Evolutionary conservation across 1,139 yeast species (phyloP), one percentile per base, ranked within the genome.

Genomic region (Wickerhamomyces sp.): DNA sequence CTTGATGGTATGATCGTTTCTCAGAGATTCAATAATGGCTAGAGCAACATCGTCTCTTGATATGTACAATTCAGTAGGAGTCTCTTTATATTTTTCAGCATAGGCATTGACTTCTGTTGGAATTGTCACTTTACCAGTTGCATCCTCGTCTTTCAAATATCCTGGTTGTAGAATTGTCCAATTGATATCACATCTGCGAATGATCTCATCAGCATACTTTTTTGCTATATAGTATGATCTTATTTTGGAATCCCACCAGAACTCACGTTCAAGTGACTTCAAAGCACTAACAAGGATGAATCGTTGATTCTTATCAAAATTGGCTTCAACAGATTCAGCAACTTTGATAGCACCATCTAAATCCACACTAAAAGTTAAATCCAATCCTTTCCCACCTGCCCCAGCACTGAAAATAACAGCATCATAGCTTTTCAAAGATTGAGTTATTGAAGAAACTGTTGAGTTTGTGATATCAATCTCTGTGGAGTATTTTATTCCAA

Each of bases 361-460:
- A 56, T 82, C 89, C 13, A 81, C 78, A 27, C 72, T 68, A 42
- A 79, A 66, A 13, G 81, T 71, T 43, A 71, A 64, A 27, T 66
- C 72, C 6, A 65, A 53, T 10, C 73, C 70, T 46, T 72, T 73
- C 2, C 86, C 87, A 7, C 78, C 82, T 2, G 85, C 78, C 7
- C 88, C 88, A 1, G 84, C 87, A 39, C 77, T 67, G 64, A 81
- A 78, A 1, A 82, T 78, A 7, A 81, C 78, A 7, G 79, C 81
- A 56, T 78, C 80, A 39, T 68, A 72, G 4, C 80, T 83, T 37
- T 62, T 59, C 33, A 81, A 60, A 0, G 64, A 64, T 1, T 59
- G 49, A 0, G 71, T 61, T 27, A 81, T 58, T 2, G 73, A 67
- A 0, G 53, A 52, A 2, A 66, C 65, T 1, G 64, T 54, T 3